Evolutionary conservation across 2,329 filamentous ascomycete species (phyloP).

Genomic region (Scortechinia acanthostroma): DNA sequence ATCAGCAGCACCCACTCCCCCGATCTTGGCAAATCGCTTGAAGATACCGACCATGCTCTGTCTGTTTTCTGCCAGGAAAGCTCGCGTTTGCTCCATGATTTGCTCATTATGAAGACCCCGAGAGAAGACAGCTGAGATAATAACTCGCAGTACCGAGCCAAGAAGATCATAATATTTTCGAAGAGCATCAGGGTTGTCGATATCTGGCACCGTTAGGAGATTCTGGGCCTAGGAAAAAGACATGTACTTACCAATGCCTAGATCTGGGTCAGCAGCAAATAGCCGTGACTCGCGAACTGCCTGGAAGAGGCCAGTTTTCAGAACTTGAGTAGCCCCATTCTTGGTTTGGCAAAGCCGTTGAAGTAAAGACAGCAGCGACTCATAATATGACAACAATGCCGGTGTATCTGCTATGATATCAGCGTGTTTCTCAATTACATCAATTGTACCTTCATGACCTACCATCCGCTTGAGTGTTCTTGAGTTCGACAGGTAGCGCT

Average conservation of each 20-base stretch:
- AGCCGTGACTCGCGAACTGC: conserved; percentile 49
- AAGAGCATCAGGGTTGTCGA: conserved; percentile 49
- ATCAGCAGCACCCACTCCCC: conserved; percentile 24
- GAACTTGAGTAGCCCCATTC: conserved; percentile 44
- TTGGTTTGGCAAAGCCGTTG: conserved; percentile 48
- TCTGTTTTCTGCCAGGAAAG: conserved; percentile 50
- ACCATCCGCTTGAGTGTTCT: conserved; percentile 28
- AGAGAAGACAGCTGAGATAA: conserved; percentile 50
- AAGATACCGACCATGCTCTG: conserved; percentile 54
- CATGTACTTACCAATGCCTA: conserved; percentile 40
- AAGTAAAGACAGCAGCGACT: conserved; percentile 47
- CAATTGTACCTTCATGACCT: conserved; percentile 10
- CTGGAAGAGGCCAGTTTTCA: conserved; percentile 52
- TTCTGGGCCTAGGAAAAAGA: conserved; percentile 4
- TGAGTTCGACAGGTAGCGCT: conserved; percentile 41
- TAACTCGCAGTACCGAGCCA: conserved; percentile 45
- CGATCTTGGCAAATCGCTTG: conserved; percentile 49
- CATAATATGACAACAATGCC: conserved; percentile 46
- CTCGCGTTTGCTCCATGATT: conserved; percentile 42
- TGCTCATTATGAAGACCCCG: conserved; percentile 50
- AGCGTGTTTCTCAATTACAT: too few relatives aligned
- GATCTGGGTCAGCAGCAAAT: conserved; percentile 56
- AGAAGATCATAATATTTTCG: conserved; percentile 54
- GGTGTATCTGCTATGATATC: conserved; percentile 42
- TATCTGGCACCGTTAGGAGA: conserved; percentile 28